Conservation (phyloP, 805 yeast genomes). For the Myxozyma kluyveri region DNA sequence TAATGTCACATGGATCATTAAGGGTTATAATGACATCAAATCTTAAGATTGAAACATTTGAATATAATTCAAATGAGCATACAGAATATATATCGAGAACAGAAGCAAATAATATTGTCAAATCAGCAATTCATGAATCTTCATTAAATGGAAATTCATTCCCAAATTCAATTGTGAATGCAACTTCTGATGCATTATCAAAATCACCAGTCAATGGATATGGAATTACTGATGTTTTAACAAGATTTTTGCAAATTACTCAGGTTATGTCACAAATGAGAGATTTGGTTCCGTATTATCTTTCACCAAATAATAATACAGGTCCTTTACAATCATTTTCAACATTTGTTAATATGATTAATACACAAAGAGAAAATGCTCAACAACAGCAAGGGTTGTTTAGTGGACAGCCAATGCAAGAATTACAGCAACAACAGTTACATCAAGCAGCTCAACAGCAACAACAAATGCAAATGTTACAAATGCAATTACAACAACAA, state of each 20-base stretch:
- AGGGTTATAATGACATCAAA: constrained; percentile 61
- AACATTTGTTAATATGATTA: constrained; percentile 35
- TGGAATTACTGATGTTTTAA: constrained; percentile 64
- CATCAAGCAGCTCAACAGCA: constrained; percentile 18
- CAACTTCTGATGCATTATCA: constrained; percentile 4
- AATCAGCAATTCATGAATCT: constrained; percentile 9
- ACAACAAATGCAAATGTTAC: constrained; percentile 15
- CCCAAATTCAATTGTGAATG: not conserved
- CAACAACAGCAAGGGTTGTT: constrained; percentile 22
- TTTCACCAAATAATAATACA: constrained; percentile 38
- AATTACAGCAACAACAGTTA: constrained; percentile 26
- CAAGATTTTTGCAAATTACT: constrained; percentile 70
- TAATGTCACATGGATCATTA: constrained; percentile 59
- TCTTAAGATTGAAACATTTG: constrained; percentile 70
- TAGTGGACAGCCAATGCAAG: not conserved
- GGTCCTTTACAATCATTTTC: constrained; percentile 34
- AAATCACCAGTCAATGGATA: constrained; percentile 45
- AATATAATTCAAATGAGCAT: constrained; percentile 51
- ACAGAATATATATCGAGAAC: constrained; percentile 41
- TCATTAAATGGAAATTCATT: not conserved
- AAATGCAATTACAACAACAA: constrained; percentile 21
- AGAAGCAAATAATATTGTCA: constrained; percentile 7
- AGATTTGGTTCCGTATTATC: constrained; percentile 56
- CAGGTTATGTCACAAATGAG: constrained; percentile 73
- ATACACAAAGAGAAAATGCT: constrained; percentile 35